These are phyloP conservation scores for Pezicula radicicola DNA, from an alignment of 2,329 filamentous ascomycete species.

Conservation along the genomic window DNA sequence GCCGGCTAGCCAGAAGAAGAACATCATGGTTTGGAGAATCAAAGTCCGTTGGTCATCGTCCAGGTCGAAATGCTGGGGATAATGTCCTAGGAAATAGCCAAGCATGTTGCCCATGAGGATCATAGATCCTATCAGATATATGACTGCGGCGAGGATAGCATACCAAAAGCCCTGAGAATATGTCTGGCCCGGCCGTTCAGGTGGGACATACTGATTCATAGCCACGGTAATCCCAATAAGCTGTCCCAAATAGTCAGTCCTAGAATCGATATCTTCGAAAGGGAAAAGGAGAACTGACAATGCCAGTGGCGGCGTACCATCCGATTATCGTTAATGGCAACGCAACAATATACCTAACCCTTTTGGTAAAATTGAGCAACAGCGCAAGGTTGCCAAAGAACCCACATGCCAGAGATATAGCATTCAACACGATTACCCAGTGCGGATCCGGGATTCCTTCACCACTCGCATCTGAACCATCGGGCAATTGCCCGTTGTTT, in stretches of 20 bases:
- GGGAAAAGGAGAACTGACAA: constrained; percentile 55
- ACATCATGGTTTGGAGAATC: constrained; percentile 68
- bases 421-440: constrained; percentile 63
- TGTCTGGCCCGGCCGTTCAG: constrained; percentile 41
- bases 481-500: constrained; percentile 39
- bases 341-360: constrained; percentile 64
- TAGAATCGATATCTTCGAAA: constrained; percentile 31
- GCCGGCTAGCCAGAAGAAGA: constrained; percentile 66
- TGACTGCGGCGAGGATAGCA: constrained; percentile 58
- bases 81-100: constrained; percentile 65
- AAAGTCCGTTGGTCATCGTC: constrained; percentile 66
- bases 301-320: constrained; percentile 60
- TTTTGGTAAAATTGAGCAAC: constrained; percentile 65
- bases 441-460: constrained; percentile 53
- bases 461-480: constrained; percentile 46
- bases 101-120: constrained; percentile 68
- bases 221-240: constrained; percentile 55
- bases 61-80: constrained; percentile 63
- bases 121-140: constrained; percentile 61
- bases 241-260: constrained; percentile 24
- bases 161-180: constrained; percentile 72
- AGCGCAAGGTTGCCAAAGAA: constrained; percentile 66
- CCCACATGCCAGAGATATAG: constrained; percentile 59
- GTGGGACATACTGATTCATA: constrained; percentile 50
- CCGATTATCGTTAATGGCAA: constrained; percentile 65